phyloP scores from a whole-genome alignment of 805 yeast genomes.

The Candida easanensis region DNA sequence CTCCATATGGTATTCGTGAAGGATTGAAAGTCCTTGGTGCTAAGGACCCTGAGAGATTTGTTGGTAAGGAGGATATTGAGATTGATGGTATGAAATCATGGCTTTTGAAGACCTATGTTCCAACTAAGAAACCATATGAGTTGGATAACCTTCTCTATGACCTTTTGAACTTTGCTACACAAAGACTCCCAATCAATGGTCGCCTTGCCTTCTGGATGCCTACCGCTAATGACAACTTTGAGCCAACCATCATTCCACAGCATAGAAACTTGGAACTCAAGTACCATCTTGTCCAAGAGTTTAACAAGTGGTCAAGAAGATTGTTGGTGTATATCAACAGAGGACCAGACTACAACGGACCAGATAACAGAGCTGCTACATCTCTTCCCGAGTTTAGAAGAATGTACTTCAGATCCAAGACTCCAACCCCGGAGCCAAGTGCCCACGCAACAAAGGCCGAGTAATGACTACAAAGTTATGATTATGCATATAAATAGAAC shows the following conservation, averaged over 20 bases:
- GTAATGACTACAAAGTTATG: not conserved
- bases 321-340: conserved; percentile 76
- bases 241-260: conserved; percentile 68
- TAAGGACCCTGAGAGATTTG: conserved; percentile 60
- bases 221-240: conserved; percentile 82
- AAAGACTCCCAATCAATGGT: conserved; percentile 69
- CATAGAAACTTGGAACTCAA: conserved; percentile 71
- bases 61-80: conserved; percentile 68
- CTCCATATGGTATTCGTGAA: conserved; percentile 97
- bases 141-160: conserved; percentile 77
- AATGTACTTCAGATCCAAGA: conserved; percentile 24
- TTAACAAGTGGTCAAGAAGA: conserved; percentile 91
- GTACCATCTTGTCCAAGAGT: conserved; percentile 79
- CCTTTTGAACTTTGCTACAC: conserved; percentile 67
- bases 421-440: conserved; percentile 14
- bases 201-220: conserved; percentile 98
- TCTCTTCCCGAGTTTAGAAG: conserved; percentile 28
- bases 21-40: conserved; percentile 93
- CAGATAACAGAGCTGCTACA: conserved; percentile 34
- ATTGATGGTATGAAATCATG: conserved; percentile 80
- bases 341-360: conserved; percentile 51
- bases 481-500: no score
- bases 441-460: not conserved
- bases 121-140: conserved; percentile 88
- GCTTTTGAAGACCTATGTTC: conserved; percentile 77